Percentiles rank a stretch among this genome's conserved stretches.
phyloP scores from a whole-genome alignment of 148 eudicot genomes.

The Silene latifolia region DNA sequence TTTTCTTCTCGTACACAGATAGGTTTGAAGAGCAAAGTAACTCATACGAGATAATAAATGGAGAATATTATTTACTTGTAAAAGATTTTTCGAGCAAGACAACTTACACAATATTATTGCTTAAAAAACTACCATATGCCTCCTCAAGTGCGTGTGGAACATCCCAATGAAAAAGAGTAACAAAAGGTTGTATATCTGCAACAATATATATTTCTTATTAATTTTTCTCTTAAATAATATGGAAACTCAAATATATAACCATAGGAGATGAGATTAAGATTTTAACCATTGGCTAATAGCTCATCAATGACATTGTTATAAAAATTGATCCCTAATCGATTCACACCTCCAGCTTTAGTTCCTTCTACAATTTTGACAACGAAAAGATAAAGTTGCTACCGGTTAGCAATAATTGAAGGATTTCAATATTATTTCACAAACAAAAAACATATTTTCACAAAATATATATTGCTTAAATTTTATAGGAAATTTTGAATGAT shows the following conservation, averaged over 20 bases:
- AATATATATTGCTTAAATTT: too few relatives aligned
- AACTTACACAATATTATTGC: background rate
- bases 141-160: conserved; percentile 15
- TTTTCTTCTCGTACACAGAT: too few relatives aligned
- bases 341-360: conserved; percentile 8
- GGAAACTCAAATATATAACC: background rate
- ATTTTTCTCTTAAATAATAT: background rate
- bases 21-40: too few relatives aligned
- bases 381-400: background rate
- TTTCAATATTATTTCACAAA: too few relatives aligned
- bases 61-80: too few relatives aligned
- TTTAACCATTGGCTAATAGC: conserved; percentile 12
- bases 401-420: background rate
- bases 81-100: too few relatives aligned
- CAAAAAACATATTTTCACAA: too few relatives aligned
- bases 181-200: conserved; percentile 20
- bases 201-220: background rate
- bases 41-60: too few relatives aligned
- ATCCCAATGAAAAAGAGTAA: conserved; percentile 14
- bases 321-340: conserved; percentile 11
- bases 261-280: background rate
- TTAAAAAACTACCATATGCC: conserved; percentile 17
- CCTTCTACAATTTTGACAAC: background rate
- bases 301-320: conserved; percentile 18
- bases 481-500: too few relatives aligned